Base-by-base conservation (phyloP, 2,329 filamentous ascomycete species). In the Parasarocladium wereldwijsianum region DNA sequence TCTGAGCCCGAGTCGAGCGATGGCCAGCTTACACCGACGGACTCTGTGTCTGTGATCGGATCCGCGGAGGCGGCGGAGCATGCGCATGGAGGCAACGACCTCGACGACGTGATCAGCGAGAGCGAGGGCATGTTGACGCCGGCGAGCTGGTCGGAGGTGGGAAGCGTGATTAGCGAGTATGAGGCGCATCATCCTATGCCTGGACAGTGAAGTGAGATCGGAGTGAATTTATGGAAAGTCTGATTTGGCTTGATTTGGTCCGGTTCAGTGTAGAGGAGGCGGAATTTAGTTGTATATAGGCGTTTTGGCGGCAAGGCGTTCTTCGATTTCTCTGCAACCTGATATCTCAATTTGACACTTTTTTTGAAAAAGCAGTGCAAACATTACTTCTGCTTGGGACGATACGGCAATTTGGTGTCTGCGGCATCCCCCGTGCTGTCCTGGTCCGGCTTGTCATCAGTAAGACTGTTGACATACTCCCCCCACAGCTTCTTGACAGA, bases 401-500 rank as follows among this genome's bases (percentile, higher is more conserved):
- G 8, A n/a, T 21, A n/a, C 14, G 10, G 23, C 19, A 21, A 8
- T n/a, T 7, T 6, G 22, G 24, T 8, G 24, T 26, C 11, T 16
- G 19, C 20, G 5, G 23, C 28, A n/a, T 17, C 24, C 17, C 25
- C 12, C 4, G 14, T 16, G 13, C 6, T 3, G 14, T 14, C 5
- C 20, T 17, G 17, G 5, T 30, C 19, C 7, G 8, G 19, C 17
- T 8, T 16, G 7, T 31, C 16, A 7, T 16, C 24, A 17, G 40
- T 36, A 8, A 52, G 25, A 16, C 40, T 43, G 17, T 54, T 43
- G 6, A 49, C 62, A 54, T 94, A 94, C 36, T 82, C 74, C 13
- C 62, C 56, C 79, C 83, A 94, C 17, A 94, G 55, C 37, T 76
- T 59, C 25, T 67, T 58, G 1, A 93, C 72, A 1, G 65, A 60